A percentile compares a stretch with the other conserved stretches of the same genome.
Evolutionary conservation across 371 early-diverging fungal species (phyloP).

Genomic region (Thermomucor indicae-seudaticae): DNA sequence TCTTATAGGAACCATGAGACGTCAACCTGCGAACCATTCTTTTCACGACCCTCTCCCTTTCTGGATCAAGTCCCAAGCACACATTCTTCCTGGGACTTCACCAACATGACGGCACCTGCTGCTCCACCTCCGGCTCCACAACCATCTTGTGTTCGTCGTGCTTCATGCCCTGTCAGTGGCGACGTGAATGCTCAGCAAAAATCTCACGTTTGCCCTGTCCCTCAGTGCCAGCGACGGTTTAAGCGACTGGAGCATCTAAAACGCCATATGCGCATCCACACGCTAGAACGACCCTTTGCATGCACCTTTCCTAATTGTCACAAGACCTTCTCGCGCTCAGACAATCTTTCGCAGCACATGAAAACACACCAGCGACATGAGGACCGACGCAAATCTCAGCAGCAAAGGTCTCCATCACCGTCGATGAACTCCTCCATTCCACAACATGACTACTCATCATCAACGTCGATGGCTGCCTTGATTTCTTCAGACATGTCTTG

Average conservation of each 20-base stretch:
- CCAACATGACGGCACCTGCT: background rate
- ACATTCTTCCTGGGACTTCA: background rate
- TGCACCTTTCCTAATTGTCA: conserved; percentile 67
- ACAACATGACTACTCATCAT: background rate
- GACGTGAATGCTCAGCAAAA: conserved; percentile 18
- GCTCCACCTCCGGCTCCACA: background rate
- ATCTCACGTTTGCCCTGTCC: conserved; percentile 46
- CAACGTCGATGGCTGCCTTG: background rate
- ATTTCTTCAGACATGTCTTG: no score
- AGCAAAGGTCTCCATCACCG: conserved; percentile 5
- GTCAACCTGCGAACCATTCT: no score
- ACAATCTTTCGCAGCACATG: conserved; percentile 64
- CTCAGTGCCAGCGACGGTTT: conserved; percentile 56
- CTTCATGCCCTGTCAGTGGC: background rate
- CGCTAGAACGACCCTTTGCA: conserved; percentile 72
- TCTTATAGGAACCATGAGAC: no score
- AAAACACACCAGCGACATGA: conserved; percentile 54
- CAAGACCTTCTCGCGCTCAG: conserved; percentile 78
- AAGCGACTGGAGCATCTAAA: conserved; percentile 88
- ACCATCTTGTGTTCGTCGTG: background rate
- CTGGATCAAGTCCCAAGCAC: no score
- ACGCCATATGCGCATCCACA: conserved; percentile 87
- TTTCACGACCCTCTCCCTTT: no score
- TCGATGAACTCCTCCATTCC: conserved; percentile 3
- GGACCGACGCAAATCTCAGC: conserved; percentile 26